phyloP scores from a whole-genome alignment of 106 monocot species.

The Dioscorea zingiberensis region DNA sequence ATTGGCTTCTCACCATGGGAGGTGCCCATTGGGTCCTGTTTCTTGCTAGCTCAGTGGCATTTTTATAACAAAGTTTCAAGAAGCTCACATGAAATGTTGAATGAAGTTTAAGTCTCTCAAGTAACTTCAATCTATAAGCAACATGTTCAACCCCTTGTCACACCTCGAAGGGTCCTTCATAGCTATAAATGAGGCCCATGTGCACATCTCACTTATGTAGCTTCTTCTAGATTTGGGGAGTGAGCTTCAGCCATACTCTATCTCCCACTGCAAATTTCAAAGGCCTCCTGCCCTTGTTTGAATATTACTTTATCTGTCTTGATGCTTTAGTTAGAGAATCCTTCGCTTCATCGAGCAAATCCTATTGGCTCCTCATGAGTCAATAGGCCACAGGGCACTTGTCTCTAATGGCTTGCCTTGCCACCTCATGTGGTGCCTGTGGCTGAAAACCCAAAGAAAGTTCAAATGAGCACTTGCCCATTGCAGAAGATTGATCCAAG shows the following conservation, averaged over 20 bases:
- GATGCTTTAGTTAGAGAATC: background rate
- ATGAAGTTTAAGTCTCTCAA: background rate
- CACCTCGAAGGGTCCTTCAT: background rate
- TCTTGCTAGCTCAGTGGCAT: background rate
- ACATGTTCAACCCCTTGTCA: background rate
- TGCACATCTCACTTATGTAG: background rate
- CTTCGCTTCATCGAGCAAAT: background rate
- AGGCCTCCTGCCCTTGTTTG: background rate
- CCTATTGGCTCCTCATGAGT: too few species aligned
- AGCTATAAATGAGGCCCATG: background rate
- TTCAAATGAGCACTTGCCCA: background rate
- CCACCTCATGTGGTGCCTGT: background rate
- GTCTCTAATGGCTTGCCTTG: too few species aligned
- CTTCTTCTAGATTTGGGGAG: constrained; percentile 2
- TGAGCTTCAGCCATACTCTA: background rate
- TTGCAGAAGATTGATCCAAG: background rate
- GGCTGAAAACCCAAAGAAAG: background rate
- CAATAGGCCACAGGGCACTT: too few species aligned
- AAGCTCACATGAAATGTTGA: background rate
- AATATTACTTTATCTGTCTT: background rate
- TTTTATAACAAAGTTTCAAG: background rate
- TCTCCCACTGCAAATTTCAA: background rate
- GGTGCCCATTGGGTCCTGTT: background rate
- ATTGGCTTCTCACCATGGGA: background rate
- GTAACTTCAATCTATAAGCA: background rate